These are phyloP conservation scores for Cadophora malorum DNA, from an alignment of 2,329 filamentous ascomycete genomes.

Conservation along the genomic window DNA sequence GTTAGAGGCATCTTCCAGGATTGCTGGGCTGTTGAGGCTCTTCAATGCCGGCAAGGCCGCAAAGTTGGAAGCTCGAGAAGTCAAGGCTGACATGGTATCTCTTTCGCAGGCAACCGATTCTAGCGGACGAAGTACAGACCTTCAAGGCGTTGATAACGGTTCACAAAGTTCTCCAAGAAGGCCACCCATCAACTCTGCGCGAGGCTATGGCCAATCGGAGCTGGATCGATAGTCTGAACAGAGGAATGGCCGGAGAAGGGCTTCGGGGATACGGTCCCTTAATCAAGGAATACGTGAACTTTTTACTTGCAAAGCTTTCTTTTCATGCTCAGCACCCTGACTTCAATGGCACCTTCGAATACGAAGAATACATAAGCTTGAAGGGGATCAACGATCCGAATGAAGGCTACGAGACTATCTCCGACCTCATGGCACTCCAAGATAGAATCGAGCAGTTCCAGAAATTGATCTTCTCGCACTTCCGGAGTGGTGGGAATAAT, in stretches of 20 bases:
- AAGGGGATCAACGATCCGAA: slow-evolving; percentile 99
- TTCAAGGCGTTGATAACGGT: slow-evolving; percentile 98
- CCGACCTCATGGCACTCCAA: slow-evolving; percentile 93
- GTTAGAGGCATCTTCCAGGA: neutral
- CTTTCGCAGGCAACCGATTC: slow-evolving; percentile 80
- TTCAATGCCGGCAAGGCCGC: neutral
- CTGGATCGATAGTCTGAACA: slow-evolving; percentile 92
- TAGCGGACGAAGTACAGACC: slow-evolving; percentile 97
- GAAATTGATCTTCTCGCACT: slow-evolving; percentile 97
- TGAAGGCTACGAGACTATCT: slow-evolving; percentile 96
- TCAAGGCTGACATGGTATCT: slow-evolving; percentile 10
- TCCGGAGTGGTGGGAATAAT: slow-evolving; percentile 89
- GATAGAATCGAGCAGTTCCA: slow-evolving; percentile 99
- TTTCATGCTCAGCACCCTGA: slow-evolving; percentile 97
- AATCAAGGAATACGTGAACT: slow-evolving; percentile 97
- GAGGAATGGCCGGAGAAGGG: slow-evolving; percentile 83
- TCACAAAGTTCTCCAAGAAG: slow-evolving; percentile 97
- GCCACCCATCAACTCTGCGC: slow-evolving; percentile 83
- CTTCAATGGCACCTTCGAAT: slow-evolving; percentile 98
- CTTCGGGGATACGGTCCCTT: slow-evolving; percentile 89
- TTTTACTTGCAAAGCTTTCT: slow-evolving; percentile 89
- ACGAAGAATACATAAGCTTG: slow-evolving; percentile 97
- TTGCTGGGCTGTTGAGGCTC: neutral
- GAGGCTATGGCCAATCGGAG: slow-evolving; percentile 87
- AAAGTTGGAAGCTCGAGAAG: neutral